Conservation (phyloP, 176 grass and related monocot genomes). For the Stipa capillata region DNA sequence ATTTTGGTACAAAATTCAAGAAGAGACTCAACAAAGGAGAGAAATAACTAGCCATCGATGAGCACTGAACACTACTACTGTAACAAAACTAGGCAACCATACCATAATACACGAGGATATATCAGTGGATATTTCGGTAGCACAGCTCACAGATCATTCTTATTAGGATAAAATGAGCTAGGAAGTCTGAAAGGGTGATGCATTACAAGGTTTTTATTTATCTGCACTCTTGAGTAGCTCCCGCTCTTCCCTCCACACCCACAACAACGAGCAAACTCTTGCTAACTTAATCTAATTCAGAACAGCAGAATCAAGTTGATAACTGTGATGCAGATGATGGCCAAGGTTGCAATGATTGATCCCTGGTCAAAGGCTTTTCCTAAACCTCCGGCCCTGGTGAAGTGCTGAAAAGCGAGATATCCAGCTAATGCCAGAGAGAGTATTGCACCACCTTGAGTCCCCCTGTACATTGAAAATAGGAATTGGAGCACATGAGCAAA, state of each 20-base stretch:
- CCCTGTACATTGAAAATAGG: constrained; percentile 33
- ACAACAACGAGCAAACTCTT: background rate
- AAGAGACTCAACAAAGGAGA: too few relatives aligned
- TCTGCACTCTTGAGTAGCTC: background rate
- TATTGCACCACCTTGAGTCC: constrained; percentile 68
- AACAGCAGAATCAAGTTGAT: constrained; percentile 46
- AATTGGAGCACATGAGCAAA: background rate
- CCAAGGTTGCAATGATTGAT: constrained; percentile 61
- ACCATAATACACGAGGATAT: background rate
- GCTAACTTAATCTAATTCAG: constrained; percentile 16
- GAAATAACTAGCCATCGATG: too few relatives aligned
- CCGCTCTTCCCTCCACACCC: background rate
- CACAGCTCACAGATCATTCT: background rate
- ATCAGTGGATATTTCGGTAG: background rate
- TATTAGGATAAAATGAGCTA: background rate
- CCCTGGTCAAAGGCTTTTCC: constrained; percentile 65
- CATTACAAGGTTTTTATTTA: constrained; percentile 26
- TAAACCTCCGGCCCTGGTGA: constrained; percentile 54
- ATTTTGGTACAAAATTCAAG: too few relatives aligned
- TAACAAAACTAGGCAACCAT: background rate
- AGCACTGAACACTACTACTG: too few relatives aligned
- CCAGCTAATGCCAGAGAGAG: constrained; percentile 65
- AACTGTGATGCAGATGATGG: constrained; percentile 35
- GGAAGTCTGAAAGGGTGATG: background rate
- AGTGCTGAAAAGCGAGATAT: constrained; percentile 83